Base-by-base conservation (phyloP, 202 grass and related monocot species). In the Hordeum pubiflorum region DNA sequence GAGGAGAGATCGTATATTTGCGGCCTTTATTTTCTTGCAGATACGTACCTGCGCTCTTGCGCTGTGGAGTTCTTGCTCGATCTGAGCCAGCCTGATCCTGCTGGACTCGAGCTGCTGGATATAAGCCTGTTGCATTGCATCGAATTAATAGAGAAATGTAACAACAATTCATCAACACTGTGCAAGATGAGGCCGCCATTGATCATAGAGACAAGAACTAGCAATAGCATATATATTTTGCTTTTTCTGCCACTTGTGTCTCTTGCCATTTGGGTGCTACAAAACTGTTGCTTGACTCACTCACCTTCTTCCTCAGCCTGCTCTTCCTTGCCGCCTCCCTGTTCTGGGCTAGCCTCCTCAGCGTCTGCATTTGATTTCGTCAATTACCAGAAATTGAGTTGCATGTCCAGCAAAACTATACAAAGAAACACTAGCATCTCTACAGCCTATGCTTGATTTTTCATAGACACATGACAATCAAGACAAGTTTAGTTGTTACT, bases 251-350 rank as follows among this genome's bases (percentile, higher is more conserved):
- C 50, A 18, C 17, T 54, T 18, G 50, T 54, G 2, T 0, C 36
- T 75, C 61, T 46, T 22, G 50, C 9, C 21, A 62, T 58, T 62
- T 31, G 63, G 63, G 21, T 72, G 41, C 59, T 24, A 60, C 3
- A 18, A 2, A 54, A 39, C 50, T 77, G 61, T 72, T 79, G 11
- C 22, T 61, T 86, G 14, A 0, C 5, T 8, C 44, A 72, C 41
- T 79, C 31, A 93, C 94, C 94, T 97, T 97, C 91, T 93, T 97
- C 73, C 94, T 91, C 3, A 97, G 64, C 85, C 94, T 93, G 87
- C 94, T 97, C 63, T 97, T 97, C 82, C 89, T 97, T 37, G 94
- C 94, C 22, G 94, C 94, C 80, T 97, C 91, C 75, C 94, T 97
- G 82, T 97, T 97, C 82, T 97, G 94, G 52, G 94, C 94, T 54